Conservation (phyloP, 305 asterid genomes). For the Fraxinus platypoda region DNA sequence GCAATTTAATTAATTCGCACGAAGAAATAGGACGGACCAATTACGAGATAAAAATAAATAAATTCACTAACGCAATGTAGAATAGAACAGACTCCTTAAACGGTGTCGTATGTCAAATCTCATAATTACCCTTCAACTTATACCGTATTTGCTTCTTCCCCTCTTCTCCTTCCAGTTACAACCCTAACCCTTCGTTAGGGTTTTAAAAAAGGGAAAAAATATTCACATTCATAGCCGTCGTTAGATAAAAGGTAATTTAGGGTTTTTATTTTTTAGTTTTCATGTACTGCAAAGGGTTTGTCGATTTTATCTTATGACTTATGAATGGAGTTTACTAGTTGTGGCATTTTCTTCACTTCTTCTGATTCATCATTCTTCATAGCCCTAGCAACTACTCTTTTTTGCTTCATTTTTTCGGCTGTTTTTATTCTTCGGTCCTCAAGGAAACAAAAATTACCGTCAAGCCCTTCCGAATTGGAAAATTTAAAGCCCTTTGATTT, state of each 20-base stretch:
- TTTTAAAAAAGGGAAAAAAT: slow-evolving; percentile 13
- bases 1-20: no score
- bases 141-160: slow-evolving; percentile 30
- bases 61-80: not conserved
- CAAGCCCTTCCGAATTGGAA: slow-evolving; percentile 18
- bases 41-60: not conserved
- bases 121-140: slow-evolving; percentile 16
- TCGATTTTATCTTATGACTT: slow-evolving; percentile 44
- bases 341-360: slow-evolving; percentile 30
- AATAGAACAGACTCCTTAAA: not conserved
- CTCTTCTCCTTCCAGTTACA: slow-evolving; percentile 27
- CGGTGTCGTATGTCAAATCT: not conserved
- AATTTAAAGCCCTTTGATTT: slow-evolving; percentile 23
- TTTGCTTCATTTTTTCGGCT: slow-evolving; percentile 47
- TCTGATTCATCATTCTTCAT: slow-evolving; percentile 40
- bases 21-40: no score
- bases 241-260: slow-evolving; percentile 35
- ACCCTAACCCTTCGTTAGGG: slow-evolving; percentile 32
- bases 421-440: slow-evolving; percentile 31
- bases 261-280: slow-evolving; percentile 23
- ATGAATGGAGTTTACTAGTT: slow-evolving; percentile 61
- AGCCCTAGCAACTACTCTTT: slow-evolving; percentile 48
- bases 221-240: slow-evolving; percentile 31
- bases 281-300: slow-evolving; percentile 31
- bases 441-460: slow-evolving; percentile 21